A percentile compares a stretch with the other conserved stretches of the same genome.
Evolutionary conservation across 1,284 basidiomycete genomes (phyloP).

Genomic region (Ceratobasidium sp.): DNA sequence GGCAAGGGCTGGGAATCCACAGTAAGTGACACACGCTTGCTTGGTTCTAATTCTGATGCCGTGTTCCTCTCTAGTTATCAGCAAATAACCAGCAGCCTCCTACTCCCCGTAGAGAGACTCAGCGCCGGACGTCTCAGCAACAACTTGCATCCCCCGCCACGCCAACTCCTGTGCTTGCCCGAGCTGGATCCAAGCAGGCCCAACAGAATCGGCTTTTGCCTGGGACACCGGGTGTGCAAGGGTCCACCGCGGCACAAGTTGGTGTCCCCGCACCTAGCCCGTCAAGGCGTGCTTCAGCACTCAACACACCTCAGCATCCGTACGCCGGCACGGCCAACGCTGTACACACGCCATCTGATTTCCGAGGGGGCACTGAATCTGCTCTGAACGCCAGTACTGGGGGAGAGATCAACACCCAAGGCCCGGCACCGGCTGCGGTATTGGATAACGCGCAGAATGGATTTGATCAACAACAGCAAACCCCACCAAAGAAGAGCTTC

Average conservation of each 20-base stretch:
- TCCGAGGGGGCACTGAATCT: conserved; percentile 46
- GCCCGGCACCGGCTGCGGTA: conserved; percentile 31
- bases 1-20: conserved; percentile 95
- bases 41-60: conserved; percentile 41
- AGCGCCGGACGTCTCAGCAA: conserved; percentile 41
- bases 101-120: conserved; percentile 41
- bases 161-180: conserved; percentile 78
- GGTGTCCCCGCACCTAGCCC: conserved; percentile 68
- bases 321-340: conserved; percentile 56
- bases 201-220: conserved; percentile 57
- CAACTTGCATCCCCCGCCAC: conserved; percentile 54
- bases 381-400: conserved; percentile 40
- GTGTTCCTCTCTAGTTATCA: conserved; percentile 11
- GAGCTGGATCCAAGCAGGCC: conserved; percentile 71
- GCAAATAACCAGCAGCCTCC: conserved; percentile 53
- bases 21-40: conserved; percentile 59
- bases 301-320: conserved; percentile 56
- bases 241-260: conserved; percentile 77
- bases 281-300: conserved; percentile 33
- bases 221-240: conserved; percentile 60
- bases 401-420: conserved; percentile 32
- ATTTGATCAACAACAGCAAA: conserved; percentile 63
- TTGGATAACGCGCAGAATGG: conserved; percentile 40
- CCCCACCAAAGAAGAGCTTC: conserved; percentile 64
- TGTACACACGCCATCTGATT: conserved; percentile 71